A percentile compares a stretch with the other conserved stretches of the same genome.
Conservation (phyloP, 129 eudicot genomes). For the Deinandra increscens region DNA sequence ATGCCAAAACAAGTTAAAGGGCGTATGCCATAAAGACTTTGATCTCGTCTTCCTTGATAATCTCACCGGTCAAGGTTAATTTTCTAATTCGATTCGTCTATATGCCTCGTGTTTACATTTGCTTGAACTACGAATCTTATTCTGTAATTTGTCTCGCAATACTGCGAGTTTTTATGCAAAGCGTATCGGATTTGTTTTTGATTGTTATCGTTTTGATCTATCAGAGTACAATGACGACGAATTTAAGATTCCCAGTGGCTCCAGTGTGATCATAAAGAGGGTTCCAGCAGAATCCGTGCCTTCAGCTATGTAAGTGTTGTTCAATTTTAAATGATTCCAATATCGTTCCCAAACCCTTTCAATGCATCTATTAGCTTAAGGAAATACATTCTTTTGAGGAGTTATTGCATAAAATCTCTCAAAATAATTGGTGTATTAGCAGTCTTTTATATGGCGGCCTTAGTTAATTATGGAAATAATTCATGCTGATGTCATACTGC, state of each 20-base stretch:
- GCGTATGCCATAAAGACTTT: conserved; percentile 48
- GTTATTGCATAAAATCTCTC: background rate
- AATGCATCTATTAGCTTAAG: background rate
- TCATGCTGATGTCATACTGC: background rate
- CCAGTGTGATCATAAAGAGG: conserved; percentile 85
- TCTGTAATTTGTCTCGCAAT: background rate
- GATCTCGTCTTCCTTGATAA: conserved; percentile 74
- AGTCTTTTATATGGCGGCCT: background rate
- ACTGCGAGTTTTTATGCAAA: background rate
- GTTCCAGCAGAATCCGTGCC: conserved; percentile 70
- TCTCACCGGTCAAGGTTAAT: conserved; percentile 54
- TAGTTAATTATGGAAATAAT: background rate
- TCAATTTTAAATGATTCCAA: background rate
- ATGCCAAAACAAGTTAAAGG: conserved; percentile 38
- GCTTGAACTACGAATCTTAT: background rate
- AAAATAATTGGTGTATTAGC: conserved; percentile 9
- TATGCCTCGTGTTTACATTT: background rate
- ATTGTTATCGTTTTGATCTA: conserved; percentile 10
- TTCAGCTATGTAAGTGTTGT: conserved; percentile 49
- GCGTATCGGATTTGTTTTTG: background rate
- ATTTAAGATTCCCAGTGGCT: conserved; percentile 63
- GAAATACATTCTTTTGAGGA: background rate
- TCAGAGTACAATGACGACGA: conserved; percentile 62
- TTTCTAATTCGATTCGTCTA: conserved; percentile 11
- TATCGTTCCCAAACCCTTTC: background rate